A percentile compares a stretch with the other conserved stretches of the same genome.
These are phyloP conservation scores for Gamsiella multidivaricata DNA, from an alignment of 192 early-diverging fungal genomes.

Conservation along the genomic window DNA sequence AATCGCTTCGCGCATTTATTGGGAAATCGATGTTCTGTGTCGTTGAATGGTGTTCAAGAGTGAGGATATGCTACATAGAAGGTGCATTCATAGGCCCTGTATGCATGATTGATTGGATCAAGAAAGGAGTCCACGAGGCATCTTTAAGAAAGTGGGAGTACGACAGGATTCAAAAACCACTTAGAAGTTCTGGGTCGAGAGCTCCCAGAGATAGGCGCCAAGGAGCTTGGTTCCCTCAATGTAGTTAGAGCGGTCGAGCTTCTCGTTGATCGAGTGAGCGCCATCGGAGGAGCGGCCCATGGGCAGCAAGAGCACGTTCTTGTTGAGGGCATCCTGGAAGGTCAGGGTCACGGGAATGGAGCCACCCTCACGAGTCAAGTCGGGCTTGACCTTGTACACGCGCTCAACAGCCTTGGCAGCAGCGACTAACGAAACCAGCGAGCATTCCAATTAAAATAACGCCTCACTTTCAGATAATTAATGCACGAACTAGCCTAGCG, in stretches of 20 bases:
- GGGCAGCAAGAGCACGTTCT: constrained; percentile 92
- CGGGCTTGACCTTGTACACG: constrained; percentile 92
- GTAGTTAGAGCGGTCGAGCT: constrained; percentile 92
- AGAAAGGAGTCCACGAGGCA: too few relatives aligned
- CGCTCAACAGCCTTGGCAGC: constrained; percentile 91
- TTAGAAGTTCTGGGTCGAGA: constrained; percentile 64
- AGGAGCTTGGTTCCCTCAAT: constrained; percentile 96
- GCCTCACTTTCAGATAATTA: neutral
- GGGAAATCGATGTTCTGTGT: too few relatives aligned
- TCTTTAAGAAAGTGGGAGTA: too few relatives aligned
- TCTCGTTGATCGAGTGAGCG: constrained; percentile 98
- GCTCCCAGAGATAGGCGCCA: constrained; percentile 90
- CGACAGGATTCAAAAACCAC: too few relatives aligned
- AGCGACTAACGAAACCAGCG: constrained; percentile 68
- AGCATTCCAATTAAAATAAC: neutral
- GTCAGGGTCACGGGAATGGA: constrained; percentile 98
- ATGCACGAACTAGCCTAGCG: too few relatives aligned
- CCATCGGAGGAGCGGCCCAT: constrained; percentile 87
- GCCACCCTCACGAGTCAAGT: constrained; percentile 97
- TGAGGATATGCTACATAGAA: too few relatives aligned
- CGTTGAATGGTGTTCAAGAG: too few relatives aligned
- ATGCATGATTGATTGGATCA: too few relatives aligned
- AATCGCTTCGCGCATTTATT: too few relatives aligned
- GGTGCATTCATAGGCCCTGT: too few relatives aligned
- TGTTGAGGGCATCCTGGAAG: constrained; percentile 94